Percentiles rank a stretch among this genome's conserved stretches.
phyloP scores from a whole-genome alignment of 352 stramenopile genomes.

The Peronosclerospora sorghi region DNA sequence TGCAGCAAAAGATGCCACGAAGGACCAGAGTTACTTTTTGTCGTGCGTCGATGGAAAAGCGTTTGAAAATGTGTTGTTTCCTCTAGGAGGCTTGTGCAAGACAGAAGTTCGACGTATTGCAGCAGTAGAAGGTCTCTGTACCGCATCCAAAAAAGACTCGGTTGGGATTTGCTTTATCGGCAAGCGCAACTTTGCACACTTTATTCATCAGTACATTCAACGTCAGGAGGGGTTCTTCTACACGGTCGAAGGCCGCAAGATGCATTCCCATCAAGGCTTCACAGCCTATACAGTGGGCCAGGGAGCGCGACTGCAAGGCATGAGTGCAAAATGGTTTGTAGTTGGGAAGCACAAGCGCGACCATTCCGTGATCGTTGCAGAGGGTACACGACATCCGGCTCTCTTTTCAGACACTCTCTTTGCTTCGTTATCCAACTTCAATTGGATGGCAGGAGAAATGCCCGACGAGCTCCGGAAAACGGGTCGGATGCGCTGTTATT shows the following conservation, averaged over 20 bases:
- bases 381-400: constrained; percentile 84
- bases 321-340: constrained; percentile 85
- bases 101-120: constrained; percentile 88
- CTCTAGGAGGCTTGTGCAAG: constrained; percentile 89
- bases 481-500: constrained; percentile 50
- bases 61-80: constrained; percentile 89
- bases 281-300: constrained; percentile 91
- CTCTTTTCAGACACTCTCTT: constrained; percentile 85
- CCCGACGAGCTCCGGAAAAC: constrained; percentile 30
- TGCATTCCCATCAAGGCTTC: constrained; percentile 74
- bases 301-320: constrained; percentile 84
- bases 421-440: constrained; percentile 62
- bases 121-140: constrained; percentile 62
- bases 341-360: constrained; percentile 64
- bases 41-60: constrained; percentile 65
- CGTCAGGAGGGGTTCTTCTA: constrained; percentile 68
- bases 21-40: constrained; percentile 98
- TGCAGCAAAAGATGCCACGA: constrained; percentile 74
- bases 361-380: constrained; percentile 78
- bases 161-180: constrained; percentile 99
- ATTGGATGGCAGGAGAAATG: constrained; percentile 79
- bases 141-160: constrained; percentile 89
- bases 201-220: constrained; percentile 89
- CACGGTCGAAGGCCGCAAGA: constrained; percentile 37
- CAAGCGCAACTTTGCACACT: constrained; percentile 88